A percentile compares a stretch with the other conserved stretches of the same genome.
These are phyloP conservation scores for Tetrahymena malaccensis DNA, from an alignment of 73 alveolate genomes.

Conservation along the genomic window DNA sequence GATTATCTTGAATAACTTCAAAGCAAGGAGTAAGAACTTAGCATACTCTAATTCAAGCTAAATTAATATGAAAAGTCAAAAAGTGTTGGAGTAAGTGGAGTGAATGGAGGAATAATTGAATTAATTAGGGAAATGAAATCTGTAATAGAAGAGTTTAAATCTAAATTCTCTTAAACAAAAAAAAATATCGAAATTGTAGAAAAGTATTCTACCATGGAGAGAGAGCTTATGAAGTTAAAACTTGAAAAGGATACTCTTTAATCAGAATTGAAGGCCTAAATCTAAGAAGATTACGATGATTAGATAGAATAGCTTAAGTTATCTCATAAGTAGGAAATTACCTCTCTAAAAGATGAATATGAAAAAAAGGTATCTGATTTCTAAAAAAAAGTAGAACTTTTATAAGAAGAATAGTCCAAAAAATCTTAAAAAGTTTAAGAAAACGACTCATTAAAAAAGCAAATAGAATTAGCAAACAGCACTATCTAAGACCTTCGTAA, in stretches of 20 bases:
- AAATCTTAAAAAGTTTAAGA: neutral
- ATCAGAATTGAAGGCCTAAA: neutral
- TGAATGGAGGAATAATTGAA: conserved; percentile 11
- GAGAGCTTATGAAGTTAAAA: conserved; percentile 2
- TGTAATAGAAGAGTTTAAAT: conserved; percentile 13
- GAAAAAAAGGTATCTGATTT: neutral
- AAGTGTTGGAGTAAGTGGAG: neutral
- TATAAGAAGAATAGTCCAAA: conserved; percentile 2
- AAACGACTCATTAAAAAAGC: neutral
- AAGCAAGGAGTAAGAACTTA: neutral
- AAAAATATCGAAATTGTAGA: neutral
- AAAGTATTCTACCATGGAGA: neutral
- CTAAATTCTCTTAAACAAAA: conserved; percentile 1
- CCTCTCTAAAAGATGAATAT: neutral
- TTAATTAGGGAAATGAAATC: conserved; percentile 8
- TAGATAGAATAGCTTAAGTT: conserved; percentile 7
- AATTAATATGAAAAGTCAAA: neutral
- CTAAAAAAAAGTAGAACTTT: conserved; percentile 5
- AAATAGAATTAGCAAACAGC: neutral
- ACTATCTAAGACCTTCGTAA: conserved; percentile 17
- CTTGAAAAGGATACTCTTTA: neutral
- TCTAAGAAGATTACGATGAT: conserved; percentile 26
- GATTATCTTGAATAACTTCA: neutral
- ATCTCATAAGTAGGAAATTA: neutral
- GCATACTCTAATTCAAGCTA: neutral